A percentile compares a stretch with the other conserved stretches of the same genome.
These are phyloP conservation scores for Alternaria postmessia DNA, from an alignment of 2,329 filamentous ascomycete genomes.

Conservation along the genomic window DNA sequence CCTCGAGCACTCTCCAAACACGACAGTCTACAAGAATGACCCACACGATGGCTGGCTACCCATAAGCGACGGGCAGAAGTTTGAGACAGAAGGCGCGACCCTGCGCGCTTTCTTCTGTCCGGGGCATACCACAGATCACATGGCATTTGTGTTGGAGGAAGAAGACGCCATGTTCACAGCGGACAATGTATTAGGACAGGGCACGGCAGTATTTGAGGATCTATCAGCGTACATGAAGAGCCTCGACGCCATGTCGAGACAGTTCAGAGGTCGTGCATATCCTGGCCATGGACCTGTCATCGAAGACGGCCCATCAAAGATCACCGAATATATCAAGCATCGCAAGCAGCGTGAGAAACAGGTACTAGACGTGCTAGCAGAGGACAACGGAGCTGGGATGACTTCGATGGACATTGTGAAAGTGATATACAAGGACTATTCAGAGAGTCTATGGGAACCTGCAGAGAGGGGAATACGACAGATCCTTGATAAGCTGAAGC, in stretches of 20 bases:
- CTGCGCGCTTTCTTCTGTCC: constrained; percentile 73
- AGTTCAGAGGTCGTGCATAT: constrained; percentile 76
- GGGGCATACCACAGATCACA: constrained; percentile 84
- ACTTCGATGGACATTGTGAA: constrained; percentile 84
- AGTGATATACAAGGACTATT: constrained; percentile 82
- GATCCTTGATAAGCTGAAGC: constrained; percentile 79
- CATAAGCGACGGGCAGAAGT: constrained; percentile 66
- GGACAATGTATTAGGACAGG: constrained; percentile 88
- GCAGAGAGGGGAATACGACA: constrained; percentile 79
- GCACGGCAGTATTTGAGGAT: constrained; percentile 85
- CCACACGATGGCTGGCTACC: constrained; percentile 60
- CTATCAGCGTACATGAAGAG: constrained; percentile 73
- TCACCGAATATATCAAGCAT: constrained; percentile 85
- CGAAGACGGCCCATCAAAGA: constrained; percentile 73
- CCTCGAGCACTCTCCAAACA: constrained; percentile 67
- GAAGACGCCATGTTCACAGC: constrained; percentile 86
- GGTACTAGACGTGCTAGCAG: constrained; percentile 46
- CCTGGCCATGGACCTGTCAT: constrained; percentile 88
- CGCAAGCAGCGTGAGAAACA: constrained; percentile 74
- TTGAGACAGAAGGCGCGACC: constrained; percentile 68
- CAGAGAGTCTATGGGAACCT: constrained; percentile 75
- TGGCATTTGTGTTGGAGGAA: constrained; percentile 78
- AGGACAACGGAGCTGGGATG: constrained; percentile 60
- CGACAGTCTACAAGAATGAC: constrained; percentile 71
- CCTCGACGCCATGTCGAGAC: constrained; percentile 71